Evolutionary conservation across 768 basidiomycete genomes (phyloP).

Genomic region (Auriscalpium vulgare): DNA sequence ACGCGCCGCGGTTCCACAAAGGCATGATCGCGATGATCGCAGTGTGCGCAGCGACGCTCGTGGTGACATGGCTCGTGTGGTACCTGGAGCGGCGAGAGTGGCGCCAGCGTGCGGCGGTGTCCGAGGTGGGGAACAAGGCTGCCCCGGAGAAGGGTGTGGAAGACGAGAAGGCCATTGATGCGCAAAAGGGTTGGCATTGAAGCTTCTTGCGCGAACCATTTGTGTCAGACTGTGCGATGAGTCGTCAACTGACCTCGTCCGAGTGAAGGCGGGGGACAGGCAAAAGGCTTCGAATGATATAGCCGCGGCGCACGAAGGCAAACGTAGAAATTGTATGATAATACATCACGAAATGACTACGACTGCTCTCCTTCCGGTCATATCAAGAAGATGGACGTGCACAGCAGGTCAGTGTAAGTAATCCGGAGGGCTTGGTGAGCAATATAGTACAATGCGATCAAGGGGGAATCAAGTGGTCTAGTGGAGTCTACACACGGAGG

Average conservation of each 20-base stretch:
- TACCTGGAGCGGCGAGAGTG: slow-evolving; percentile 38
- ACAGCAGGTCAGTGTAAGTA: neutral
- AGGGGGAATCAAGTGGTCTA: neutral
- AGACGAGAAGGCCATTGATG: neutral
- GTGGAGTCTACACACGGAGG: neutral
- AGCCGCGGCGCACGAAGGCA: neutral
- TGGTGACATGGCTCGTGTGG: slow-evolving; percentile 49
- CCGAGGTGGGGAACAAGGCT: neutral
- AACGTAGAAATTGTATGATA: neutral
- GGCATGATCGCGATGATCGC: slow-evolving; percentile 67
- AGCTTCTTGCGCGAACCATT: neutral
- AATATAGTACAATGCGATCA: neutral
- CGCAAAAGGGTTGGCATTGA: neutral
- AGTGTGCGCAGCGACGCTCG: slow-evolving; percentile 46
- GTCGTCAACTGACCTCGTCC: no score
- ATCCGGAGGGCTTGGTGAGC: neutral
- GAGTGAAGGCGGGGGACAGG: no score
- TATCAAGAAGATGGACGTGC: neutral
- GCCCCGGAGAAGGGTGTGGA: neutral
- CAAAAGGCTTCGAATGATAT: neutral
- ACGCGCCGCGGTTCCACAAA: slow-evolving; percentile 58
- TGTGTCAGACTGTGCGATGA: neutral
- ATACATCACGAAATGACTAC: neutral
- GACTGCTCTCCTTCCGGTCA: no score
- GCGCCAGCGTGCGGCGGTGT: neutral